Conservation (phyloP, 805 yeast genomes). For the Kodamaea kaohsiungensis region DNA sequence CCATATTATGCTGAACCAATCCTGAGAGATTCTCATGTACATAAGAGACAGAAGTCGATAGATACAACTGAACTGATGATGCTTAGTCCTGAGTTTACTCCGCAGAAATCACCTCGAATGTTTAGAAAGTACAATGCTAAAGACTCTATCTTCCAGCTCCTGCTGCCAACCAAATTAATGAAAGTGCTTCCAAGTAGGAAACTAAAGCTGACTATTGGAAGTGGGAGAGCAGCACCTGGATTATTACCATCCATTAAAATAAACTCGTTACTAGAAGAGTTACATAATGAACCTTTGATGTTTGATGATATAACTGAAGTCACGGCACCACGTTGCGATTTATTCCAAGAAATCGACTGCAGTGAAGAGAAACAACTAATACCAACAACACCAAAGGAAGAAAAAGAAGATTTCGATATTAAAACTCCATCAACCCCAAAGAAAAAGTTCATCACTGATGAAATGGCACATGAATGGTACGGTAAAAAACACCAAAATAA, state of each 20-base stretch:
- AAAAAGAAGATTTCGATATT: not conserved
- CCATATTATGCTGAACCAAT: not conserved
- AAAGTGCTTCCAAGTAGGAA: conserved; percentile 8
- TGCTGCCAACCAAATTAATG: conserved; percentile 6
- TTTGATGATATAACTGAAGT: not conserved
- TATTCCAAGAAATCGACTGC: conserved; percentile 8
- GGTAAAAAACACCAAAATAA: conserved; percentile 8
- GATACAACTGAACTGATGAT: not conserved
- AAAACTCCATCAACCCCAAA: conserved; percentile 10
- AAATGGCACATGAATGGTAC: conserved; percentile 10
- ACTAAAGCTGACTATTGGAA: conserved; percentile 14
- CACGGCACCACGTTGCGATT: not conserved
- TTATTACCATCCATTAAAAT: conserved; percentile 10
- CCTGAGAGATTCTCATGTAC: not conserved
- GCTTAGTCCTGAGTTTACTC: conserved; percentile 13
- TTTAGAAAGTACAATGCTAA: conserved; percentile 6
- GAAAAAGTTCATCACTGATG: conserved; percentile 8
- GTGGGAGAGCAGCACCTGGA: conserved; percentile 9
- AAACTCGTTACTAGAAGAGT: conserved; percentile 7
- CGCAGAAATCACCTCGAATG: conserved; percentile 9
- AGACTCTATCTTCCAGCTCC: conserved; percentile 9
- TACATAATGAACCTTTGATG: not conserved
- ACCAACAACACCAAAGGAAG: not conserved
- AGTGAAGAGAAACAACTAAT: conserved; percentile 1
- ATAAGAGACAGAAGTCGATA: conserved; percentile 10